These are phyloP conservation scores for Pisolithus orientalis DNA, from an alignment of 768 basidiomycete species.

Conservation along the genomic window DNA sequence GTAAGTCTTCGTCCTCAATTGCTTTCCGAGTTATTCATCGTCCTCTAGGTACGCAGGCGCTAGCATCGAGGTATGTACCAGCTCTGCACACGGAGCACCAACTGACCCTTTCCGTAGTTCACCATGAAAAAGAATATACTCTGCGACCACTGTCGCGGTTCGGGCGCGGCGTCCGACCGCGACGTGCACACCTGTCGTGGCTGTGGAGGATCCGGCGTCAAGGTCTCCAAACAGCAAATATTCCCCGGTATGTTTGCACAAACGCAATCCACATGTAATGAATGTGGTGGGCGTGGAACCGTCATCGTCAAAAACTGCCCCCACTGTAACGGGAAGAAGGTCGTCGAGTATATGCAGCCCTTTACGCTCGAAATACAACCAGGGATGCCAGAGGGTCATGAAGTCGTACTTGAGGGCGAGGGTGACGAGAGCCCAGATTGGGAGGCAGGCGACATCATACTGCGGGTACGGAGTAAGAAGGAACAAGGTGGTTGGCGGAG, in stretches of 20 bases:
- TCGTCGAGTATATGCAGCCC: conserved; percentile 71
- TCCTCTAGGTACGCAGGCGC: conserved; percentile 69
- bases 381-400: conserved; percentile 90
- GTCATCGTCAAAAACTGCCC: conserved; percentile 74
- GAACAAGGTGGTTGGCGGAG: conserved; percentile 78
- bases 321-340: conserved; percentile 77
- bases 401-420: conserved; percentile 93
- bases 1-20: conserved; percentile 31
- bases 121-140: conserved; percentile 87
- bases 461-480: conserved; percentile 75
- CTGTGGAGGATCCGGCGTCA: conserved; percentile 83
- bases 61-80: conserved; percentile 68
- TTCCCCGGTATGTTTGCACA: conserved; percentile 97
- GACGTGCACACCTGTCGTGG: conserved; percentile 84
- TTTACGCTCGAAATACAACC: conserved; percentile 82
- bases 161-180: conserved; percentile 83
- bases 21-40: conserved; percentile 5
- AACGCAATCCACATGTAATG: conserved; percentile 74
- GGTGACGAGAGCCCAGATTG: conserved; percentile 94
- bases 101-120: conserved; percentile 51
- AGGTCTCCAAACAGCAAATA: conserved; percentile 82
- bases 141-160: conserved; percentile 95
- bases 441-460: conserved; percentile 90
- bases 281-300: conserved; percentile 80
- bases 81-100: background rate